Evolutionary conservation across 441 rosid genomes (phyloP), one percentile per base, ranked within the genome.

Genomic region (Croton laevigatus): DNA sequence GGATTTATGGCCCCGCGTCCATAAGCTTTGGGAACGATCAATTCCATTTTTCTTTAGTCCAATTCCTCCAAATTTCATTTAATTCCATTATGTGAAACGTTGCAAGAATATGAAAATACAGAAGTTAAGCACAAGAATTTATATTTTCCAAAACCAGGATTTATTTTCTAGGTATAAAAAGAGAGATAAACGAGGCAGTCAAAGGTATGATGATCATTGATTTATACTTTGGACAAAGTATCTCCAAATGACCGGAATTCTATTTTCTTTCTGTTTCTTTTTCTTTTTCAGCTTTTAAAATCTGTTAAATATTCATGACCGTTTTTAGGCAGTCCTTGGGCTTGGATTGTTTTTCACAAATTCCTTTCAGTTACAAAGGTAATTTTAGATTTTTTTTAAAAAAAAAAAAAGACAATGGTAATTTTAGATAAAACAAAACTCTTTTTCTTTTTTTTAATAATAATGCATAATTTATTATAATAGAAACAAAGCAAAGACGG

Each of bases 181-280:
- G 23, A 61, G 4, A 2, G 23, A 61, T 6, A 19, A 65, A 73
- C 70, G 65, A 68, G 78, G 77, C 80, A 72, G 85, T 84, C 82
- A 78, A 80, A 76, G 82, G 62, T 27, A 27, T 27, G 32, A 68
- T 74, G 70, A 70, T 78, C 49, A 72, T 81, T 73, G 74, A 66
- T 78, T 62, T 76, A 72, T 73, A 65, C 82, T 81, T 84, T 76
- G 66, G 69, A 74, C 73, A 68, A 84, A 81, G 78, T 72, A 79
- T 79, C 66, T 77, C 70, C 58, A 48, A 49, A 23, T 17, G 61
- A 40, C 11, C 45, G 76, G 70, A 65, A 69, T 61, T 79, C 14
- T 13, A 59, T 75, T 66, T 58, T 79, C 36, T 74, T 70, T 59
- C 37, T 6, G 53, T 67, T 73, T 71, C 66, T 70, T 84, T 78